These are phyloP conservation scores for Ustilago esculenta DNA, from an alignment of 1,284 basidiomycete species.

Conservation along the genomic window DNA sequence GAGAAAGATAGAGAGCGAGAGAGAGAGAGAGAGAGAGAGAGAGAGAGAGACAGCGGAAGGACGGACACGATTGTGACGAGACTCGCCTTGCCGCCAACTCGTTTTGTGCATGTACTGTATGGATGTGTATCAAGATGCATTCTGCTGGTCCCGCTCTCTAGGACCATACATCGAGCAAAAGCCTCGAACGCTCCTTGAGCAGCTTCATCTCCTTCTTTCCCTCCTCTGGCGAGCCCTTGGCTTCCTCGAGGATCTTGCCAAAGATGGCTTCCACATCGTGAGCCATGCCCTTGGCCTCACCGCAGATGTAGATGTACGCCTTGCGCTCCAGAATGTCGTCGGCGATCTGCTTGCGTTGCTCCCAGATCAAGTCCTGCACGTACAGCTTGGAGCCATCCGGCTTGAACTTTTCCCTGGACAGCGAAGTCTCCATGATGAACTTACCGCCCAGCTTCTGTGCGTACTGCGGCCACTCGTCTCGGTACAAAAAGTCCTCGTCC, in stretches of 20 bases:
- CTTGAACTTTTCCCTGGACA: conserved; percentile 80
- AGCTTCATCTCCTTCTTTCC: conserved; percentile 49
- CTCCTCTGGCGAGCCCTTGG: conserved; percentile 83
- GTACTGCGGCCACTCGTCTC: conserved; percentile 93
- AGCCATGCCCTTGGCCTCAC: conserved; percentile 95
- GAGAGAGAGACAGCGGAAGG: no score
- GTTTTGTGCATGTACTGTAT: background rate
- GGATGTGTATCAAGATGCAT: background rate
- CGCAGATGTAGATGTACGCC: conserved; percentile 80
- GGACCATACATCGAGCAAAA: conserved; percentile 49
- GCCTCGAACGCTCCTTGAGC: conserved; percentile 50
- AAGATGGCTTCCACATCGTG: conserved; percentile 91
- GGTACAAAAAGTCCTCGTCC: conserved; percentile 90
- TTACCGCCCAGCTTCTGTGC: conserved; percentile 85
- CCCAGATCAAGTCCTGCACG: conserved; percentile 79
- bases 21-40: no score
- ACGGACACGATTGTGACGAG: no score
- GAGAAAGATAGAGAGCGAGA: no score
- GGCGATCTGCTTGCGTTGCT: conserved; percentile 73
- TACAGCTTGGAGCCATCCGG: conserved; percentile 95
- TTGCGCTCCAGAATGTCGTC: conserved; percentile 90
- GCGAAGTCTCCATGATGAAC: conserved; percentile 85
- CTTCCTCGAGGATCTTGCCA: conserved; percentile 86
- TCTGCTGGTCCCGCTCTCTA: no score
- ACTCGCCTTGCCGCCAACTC: no score